Evolutionary conservation across 83 land plant species (phyloP).

Genomic region (Thuja plicata): DNA sequence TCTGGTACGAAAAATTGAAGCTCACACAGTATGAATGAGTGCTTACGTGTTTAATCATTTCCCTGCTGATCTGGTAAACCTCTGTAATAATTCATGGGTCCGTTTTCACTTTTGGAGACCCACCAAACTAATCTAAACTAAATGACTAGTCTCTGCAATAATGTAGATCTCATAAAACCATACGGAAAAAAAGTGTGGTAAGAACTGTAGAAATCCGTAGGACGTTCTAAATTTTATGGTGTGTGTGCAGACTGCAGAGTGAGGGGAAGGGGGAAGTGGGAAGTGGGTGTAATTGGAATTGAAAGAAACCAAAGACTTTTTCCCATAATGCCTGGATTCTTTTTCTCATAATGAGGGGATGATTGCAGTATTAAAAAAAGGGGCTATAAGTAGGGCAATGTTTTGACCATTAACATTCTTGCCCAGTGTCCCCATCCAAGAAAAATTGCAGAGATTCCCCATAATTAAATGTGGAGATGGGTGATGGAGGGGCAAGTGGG

Average conservation of each 20-base stretch:
- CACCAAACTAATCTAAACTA: background rate
- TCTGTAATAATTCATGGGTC: background rate
- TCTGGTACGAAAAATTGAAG: background rate
- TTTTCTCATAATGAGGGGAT: background rate
- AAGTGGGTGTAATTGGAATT: too few relatives aligned
- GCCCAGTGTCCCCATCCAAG: background rate
- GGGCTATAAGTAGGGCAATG: background rate
- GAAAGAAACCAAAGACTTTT: background rate
- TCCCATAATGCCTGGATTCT: background rate
- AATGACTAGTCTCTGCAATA: background rate
- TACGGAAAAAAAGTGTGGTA: background rate
- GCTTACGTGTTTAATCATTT: background rate
- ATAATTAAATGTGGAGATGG: background rate
- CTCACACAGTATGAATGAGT: background rate
- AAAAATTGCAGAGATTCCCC: background rate
- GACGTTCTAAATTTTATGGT: background rate
- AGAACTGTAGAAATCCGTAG: too few relatives aligned
- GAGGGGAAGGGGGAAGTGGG: too few relatives aligned
- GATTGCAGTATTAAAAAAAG: background rate
- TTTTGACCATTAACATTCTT: conserved; percentile 11
- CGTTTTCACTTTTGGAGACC: background rate
- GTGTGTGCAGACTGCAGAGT: too few relatives aligned
- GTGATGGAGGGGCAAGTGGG: background rate
- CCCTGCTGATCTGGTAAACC: background rate
- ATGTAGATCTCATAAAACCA: background rate